Base-by-base conservation (phyloP, 495 filamentous ascomycete species). In the Thermochaetoides thermophila region DNA sequence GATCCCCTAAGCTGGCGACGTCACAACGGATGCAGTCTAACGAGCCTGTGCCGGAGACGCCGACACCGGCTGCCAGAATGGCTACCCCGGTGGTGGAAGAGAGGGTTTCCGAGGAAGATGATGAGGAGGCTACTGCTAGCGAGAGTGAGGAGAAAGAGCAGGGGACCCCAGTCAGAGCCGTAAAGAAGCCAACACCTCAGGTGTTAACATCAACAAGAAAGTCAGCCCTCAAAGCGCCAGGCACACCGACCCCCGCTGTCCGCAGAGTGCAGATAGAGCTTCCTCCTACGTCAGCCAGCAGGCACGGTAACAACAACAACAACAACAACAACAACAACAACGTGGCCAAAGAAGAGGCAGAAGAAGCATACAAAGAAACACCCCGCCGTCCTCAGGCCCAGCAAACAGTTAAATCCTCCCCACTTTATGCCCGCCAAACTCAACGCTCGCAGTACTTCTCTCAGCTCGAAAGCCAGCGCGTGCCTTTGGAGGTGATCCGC, bases 391-490 rank as follows among this genome's bases (percentile, higher is more conserved):
- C n/a, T n/a, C 43, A 43, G 4, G 14, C 31, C 0, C 21, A 19
- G 19, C 34, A 38, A 23, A 24, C 21, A 24, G 6, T 6, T 6
- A 38, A 37, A 31, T 25, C 23, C 1, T 48, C 42, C 8, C 42
- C 45, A 9, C 31, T 31, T 22, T 40, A 27, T 25, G 37, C 22
- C 17, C 33, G 32, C 2, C 29, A 44, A 4, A 44, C 37, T 5
- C 45, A 49, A 31, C 17, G 40, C 1, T 52, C 50, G 13, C 53
- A 55, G 18, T 43, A 48, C 17, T 57, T 52, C 25, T 62, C 50
- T 31, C 65, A 66, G 35, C 34, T 61, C 13, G 63, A 69, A 36
- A 67, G 63, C 37, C 66, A 71, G 36, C 60, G 67, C 8, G 41
- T 71, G 11, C 52, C 61, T 6, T 40, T 66, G 7, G 56, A 63